Evolutionary conservation across 352 stramenopile species (phyloP), one percentile per base, ranked within the genome.

Genomic region (Phytophthora sp.): DNA sequence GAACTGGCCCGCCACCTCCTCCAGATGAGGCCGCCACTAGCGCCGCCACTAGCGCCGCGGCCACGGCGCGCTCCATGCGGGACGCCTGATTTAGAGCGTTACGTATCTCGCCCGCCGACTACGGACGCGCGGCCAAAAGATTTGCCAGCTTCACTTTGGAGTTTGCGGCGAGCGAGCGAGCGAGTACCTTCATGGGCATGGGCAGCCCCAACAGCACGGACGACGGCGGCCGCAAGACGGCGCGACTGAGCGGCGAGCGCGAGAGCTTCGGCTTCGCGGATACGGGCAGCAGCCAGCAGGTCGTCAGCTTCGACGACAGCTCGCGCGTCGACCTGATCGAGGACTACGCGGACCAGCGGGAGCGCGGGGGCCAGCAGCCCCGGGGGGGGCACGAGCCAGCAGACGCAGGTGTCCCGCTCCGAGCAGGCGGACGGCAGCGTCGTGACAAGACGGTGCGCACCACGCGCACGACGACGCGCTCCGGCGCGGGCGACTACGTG

Each of bases 121-220:
- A n/a, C n/a, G n/a, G n/a, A n/a, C n/a, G n/a, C n/a, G n/a, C n/a
- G n/a, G 24, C 21, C 42, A 13, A n/a, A 62, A 62, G 17, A 60
- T 60, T 49, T 31, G 53, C 53, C 17, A 52, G 48, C 48, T 55
- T 55, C 48, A 55, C 48, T 55, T 55, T 45, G 31, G 48, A 44
- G 24, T 35, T 35, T 27, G 48, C 48, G 21, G 20, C 21, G 21
- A 4, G 31, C 8, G 31, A 41, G 34, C 34, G 34, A 41, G 34
- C 34, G 34, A 23, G 15, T 4, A 35, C 13, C 38, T 54, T 24
- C 15, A 69, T 48, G 53, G 28, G 39, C 34, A 62, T 57, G 51
- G 35, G 46, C 12, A 69, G 32, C 42, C 52, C 61, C 38, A 69
- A 51, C 42, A 64, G 46, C 46, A 69, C 52, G 32, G 48, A 61